A percentile compares a stretch with the other conserved stretches of the same genome.
These are phyloP conservation scores for Alternaria gansuensis DNA, from an alignment of 2,329 filamentous ascomycete genomes.

Conservation along the genomic window DNA sequence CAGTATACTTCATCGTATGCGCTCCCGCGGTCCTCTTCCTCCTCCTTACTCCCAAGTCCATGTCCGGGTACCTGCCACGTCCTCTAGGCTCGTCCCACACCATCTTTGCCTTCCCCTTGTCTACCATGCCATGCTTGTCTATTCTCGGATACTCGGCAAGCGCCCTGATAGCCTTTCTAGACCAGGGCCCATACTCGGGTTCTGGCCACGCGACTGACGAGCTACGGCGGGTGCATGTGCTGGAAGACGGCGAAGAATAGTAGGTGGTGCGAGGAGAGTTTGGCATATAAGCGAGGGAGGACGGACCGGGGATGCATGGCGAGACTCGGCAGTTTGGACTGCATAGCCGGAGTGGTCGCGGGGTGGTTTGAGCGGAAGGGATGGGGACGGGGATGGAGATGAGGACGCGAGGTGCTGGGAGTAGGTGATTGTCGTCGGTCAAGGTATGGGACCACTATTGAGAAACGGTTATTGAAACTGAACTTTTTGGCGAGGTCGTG, in stretches of 20 bases:
- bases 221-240: background rate
- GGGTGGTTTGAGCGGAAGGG: constrained; percentile 1
- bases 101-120: background rate
- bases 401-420: background rate
- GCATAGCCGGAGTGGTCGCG: background rate
- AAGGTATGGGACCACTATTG: background rate
- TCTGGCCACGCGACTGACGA: background rate
- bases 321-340: background rate
- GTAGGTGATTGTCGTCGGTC: background rate
- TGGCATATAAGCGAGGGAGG: background rate
- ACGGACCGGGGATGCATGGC: constrained; percentile 4
- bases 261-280: background rate
- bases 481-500: background rate
- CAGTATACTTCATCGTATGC: constrained; percentile 9
- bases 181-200: background rate
- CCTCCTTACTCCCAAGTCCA: background rate
- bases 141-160: background rate
- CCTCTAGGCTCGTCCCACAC: background rate
- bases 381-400: background rate
- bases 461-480: constrained; percentile 1
- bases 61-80: background rate
- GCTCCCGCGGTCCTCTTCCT: background rate
- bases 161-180: background rate
- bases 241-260: background rate
- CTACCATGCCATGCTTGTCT: background rate